phyloP scores from a whole-genome alignment of 495 filamentous ascomycete species.

The Neurospora tetrasperma region DNA sequence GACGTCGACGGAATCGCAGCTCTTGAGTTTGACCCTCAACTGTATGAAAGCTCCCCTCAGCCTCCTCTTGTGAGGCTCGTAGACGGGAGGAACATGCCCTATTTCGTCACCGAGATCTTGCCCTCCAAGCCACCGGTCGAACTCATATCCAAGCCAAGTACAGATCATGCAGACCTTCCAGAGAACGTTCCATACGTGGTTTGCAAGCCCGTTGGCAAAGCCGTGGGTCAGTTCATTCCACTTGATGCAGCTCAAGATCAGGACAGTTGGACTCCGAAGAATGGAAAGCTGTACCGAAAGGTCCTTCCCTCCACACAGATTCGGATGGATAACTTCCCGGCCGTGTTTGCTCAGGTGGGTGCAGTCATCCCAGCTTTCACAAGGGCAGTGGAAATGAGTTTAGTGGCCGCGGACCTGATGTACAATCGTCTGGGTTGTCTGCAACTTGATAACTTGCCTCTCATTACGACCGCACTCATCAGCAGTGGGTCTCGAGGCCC shows the following conservation, averaged over 20 bases:
- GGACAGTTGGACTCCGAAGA: not conserved
- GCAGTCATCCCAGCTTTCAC: constrained; percentile 67
- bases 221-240: constrained; percentile 47
- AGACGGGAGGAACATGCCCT: constrained; percentile 16
- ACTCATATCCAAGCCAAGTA: constrained; percentile 11
- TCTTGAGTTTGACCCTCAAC: constrained; percentile 3
- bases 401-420: constrained; percentile 55
- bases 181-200: constrained; percentile 38
- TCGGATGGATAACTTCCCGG: constrained; percentile 46
- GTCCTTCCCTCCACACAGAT: constrained; percentile 26
- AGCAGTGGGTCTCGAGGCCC: constrained; percentile 49
- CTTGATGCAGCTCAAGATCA: constrained; percentile 7
- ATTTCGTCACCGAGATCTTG: constrained; percentile 24
- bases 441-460: constrained; percentile 40
- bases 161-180: constrained; percentile 19
- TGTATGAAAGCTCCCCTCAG: constrained; percentile 5
- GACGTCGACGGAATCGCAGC: constrained; percentile 6
- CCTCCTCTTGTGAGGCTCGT: constrained; percentile 23
- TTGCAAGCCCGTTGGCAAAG: constrained; percentile 28
- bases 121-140: constrained; percentile 27
- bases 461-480: constrained; percentile 65
- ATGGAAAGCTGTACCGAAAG: constrained; percentile 21
- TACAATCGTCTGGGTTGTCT: constrained; percentile 48
- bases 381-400: constrained; percentile 51
- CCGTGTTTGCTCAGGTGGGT: constrained; percentile 51